Evolutionary conservation across 176 grass and related monocot species (phyloP).

Genomic region (Lolium multiflorum): DNA sequence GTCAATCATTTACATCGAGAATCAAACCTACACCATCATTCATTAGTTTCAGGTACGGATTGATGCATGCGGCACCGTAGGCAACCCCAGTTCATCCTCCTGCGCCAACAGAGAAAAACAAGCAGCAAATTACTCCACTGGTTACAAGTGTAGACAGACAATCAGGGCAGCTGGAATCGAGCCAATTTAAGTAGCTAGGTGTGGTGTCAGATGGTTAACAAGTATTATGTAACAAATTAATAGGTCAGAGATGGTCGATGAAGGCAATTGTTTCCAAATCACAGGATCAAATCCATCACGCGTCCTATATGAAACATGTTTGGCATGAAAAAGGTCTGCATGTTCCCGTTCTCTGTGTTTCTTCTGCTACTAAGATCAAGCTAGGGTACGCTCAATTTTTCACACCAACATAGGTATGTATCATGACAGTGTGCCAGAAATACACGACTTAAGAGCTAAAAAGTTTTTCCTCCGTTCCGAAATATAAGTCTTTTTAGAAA

Average conservation of each 20-base stretch:
- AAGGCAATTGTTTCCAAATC: not conserved
- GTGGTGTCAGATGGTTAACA: no score
- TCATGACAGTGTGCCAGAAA: not conserved
- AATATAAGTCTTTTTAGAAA: no score
- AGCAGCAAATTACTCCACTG: not conserved
- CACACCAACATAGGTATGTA: not conserved
- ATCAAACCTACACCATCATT: not conserved
- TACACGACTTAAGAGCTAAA: not conserved
- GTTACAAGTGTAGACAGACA: not conserved
- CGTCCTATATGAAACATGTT: not conserved
- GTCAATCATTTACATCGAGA: not conserved
- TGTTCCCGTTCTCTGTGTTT: not conserved
- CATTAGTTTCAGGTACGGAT: slow-evolving; percentile 50
- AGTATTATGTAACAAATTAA: no score
- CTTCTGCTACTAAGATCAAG: slow-evolving; percentile 23
- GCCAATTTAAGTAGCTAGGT: not conserved
- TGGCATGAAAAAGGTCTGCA: not conserved
- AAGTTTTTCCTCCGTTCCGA: not conserved
- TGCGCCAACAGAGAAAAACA: slow-evolving; percentile 40
- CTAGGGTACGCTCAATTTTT: not conserved
- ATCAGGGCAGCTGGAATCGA: not conserved
- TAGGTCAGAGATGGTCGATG: not conserved
- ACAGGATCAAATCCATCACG: not conserved
- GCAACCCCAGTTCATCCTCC: slow-evolving; percentile 84
- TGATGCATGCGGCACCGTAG: slow-evolving; percentile 72